Evolutionary conservation across 768 basidiomycete species (phyloP).

Genomic region (Russula vinacea): DNA sequence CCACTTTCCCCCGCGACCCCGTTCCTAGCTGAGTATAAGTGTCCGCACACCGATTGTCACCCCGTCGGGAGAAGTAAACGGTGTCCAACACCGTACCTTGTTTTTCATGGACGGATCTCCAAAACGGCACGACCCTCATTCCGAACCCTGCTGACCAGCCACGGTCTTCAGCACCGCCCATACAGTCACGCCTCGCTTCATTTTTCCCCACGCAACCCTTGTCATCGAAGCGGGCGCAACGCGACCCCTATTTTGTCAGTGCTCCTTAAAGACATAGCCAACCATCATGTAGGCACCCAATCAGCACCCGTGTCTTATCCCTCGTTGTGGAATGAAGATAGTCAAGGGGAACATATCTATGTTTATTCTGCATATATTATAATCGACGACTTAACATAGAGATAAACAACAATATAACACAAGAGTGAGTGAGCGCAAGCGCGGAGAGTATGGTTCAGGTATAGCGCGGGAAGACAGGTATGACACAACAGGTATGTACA

Average conservation of each 20-base stretch:
- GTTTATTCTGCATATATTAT: conserved; percentile 25
- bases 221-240: neutral
- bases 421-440: conserved; percentile 19
- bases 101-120: neutral
- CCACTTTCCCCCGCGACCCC: no score
- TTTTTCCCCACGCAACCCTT: neutral
- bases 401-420: conserved; percentile 28
- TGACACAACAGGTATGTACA: conserved; percentile 27
- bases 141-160: neutral
- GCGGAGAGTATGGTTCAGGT: conserved; percentile 13
- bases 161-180: neutral
- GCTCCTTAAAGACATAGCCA: conserved; percentile 6
- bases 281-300: conserved; percentile 6
- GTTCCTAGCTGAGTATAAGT: no score
- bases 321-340: neutral
- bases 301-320: neutral
- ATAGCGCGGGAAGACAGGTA: conserved; percentile 22
- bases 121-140: neutral
- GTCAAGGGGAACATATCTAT: conserved; percentile 14
- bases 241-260: neutral
- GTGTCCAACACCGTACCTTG: neutral
- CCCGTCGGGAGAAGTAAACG: neutral
- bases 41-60: neutral
- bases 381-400: conserved; percentile 21
- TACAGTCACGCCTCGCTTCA: neutral